Conservation (phyloP, 371 early-diverging fungal species). For the Rhizopus delemar region DNA sequence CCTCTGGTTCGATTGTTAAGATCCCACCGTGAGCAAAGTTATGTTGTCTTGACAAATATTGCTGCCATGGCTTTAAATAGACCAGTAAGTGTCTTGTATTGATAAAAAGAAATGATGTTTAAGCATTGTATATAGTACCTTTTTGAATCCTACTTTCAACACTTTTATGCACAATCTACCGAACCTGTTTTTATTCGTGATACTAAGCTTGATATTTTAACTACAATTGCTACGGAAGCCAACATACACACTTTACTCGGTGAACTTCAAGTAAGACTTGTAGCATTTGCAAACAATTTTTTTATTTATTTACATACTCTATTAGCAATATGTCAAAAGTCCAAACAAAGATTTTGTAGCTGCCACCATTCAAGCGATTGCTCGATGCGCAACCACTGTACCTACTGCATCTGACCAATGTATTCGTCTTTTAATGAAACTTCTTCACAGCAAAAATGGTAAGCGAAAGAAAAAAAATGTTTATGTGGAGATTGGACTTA, state of each 20-base stretch:
- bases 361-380: constrained; percentile 73
- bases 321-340: constrained; percentile 72
- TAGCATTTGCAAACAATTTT: not conserved
- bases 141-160: constrained; percentile 71
- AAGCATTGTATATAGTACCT: constrained; percentile 45
- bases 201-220: constrained; percentile 84
- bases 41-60: constrained; percentile 78
- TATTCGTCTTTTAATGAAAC: constrained; percentile 62
- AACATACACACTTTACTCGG: constrained; percentile 58
- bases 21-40: constrained; percentile 74
- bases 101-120: not conserved
- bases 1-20: constrained; percentile 79
- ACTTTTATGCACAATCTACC: constrained; percentile 79
- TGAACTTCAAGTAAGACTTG: constrained; percentile 44
- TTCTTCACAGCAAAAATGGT: constrained; percentile 76
- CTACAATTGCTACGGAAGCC: constrained; percentile 61
- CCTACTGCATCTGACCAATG: constrained; percentile 66
- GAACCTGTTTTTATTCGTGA: constrained; percentile 81
- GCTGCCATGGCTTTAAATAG: constrained; percentile 68
- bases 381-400: constrained; percentile 65
- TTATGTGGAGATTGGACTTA: not conserved
- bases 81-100: constrained; percentile 54
- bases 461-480: constrained; percentile 9
- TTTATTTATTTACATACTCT: not conserved
- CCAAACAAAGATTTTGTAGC: constrained; percentile 72